Percentiles rank a stretch among this genome's conserved stretches.
Evolutionary conservation across 2,329 filamentous ascomycete species (phyloP).

Genomic region (Fusarium sp.): DNA sequence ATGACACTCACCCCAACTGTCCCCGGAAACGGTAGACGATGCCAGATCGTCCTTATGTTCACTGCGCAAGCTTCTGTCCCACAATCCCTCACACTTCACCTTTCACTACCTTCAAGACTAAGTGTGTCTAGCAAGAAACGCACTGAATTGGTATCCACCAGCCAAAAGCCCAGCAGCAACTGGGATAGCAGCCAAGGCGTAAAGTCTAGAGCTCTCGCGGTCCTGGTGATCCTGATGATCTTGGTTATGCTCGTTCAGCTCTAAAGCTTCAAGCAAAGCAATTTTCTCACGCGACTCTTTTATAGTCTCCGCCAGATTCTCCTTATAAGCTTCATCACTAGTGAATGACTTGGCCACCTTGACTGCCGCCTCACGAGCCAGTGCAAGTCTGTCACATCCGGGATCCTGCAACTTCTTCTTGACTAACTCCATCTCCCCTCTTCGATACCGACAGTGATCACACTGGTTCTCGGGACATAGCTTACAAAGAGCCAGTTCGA

Average conservation of each 20-base stretch:
- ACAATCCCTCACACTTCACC: too few relatives aligned
- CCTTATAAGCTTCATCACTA: background rate
- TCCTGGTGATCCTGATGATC: background rate
- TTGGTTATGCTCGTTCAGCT: background rate
- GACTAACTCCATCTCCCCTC: background rate
- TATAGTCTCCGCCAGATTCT: background rate
- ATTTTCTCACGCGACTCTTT: background rate
- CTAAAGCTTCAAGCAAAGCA: background rate
- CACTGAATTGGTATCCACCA: background rate
- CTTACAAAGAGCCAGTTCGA: background rate
- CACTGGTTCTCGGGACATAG: background rate
- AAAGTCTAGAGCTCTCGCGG: too few relatives aligned
- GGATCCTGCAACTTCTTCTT: background rate
- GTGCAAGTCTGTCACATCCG: background rate
- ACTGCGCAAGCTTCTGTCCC: too few relatives aligned
- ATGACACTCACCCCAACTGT: too few relatives aligned
- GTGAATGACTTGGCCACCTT: background rate
- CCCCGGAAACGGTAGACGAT: background rate
- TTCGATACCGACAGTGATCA: background rate
- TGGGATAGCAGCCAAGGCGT: background rate
- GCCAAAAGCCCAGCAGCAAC: background rate
- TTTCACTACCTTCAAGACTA: background rate
- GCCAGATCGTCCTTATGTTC: rapidly evolving
- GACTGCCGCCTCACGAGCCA: background rate
- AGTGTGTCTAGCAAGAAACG: background rate